phyloP scores from a whole-genome alignment of 768 basidiomycete genomes.

The Collybia sp. region DNA sequence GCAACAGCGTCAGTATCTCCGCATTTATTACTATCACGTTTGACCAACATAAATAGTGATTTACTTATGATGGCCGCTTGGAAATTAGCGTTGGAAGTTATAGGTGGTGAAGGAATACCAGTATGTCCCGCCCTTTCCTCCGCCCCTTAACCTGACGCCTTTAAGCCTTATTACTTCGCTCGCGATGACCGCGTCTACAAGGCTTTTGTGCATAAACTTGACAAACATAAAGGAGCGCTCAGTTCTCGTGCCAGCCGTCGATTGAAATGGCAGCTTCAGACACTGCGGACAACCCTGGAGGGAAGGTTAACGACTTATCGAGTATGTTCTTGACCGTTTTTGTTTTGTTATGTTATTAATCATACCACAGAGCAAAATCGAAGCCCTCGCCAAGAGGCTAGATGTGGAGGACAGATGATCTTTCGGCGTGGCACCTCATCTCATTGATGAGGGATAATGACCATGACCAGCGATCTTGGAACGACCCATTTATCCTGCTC shows the following conservation, averaged over 20 bases:
- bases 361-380: constrained; percentile 52
- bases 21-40: background rate
- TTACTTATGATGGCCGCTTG: constrained; percentile 80
- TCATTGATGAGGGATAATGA: too few species aligned
- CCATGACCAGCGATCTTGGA: too few species aligned
- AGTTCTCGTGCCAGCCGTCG: constrained; percentile 45
- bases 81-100: constrained; percentile 54
- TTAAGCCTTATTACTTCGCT: constrained; percentile 86
- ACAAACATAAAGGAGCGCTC: constrained; percentile 40
- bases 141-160: constrained; percentile 1
- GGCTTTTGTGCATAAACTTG: constrained; percentile 52
- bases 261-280: constrained; percentile 66
- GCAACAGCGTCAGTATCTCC: constrained; percentile 52
- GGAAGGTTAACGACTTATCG: constrained; percentile 63
- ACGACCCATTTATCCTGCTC: constrained; percentile 32
- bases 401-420: constrained; percentile 51
- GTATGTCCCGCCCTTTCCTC: constrained; percentile 34
- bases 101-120: constrained; percentile 67
- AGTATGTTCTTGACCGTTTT: constrained; percentile 31
- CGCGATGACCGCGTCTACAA: constrained; percentile 85
- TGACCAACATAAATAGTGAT: constrained; percentile 37
- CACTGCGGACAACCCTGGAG: constrained; percentile 59
- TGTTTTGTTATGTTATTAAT: background rate
- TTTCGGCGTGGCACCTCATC: too few species aligned
- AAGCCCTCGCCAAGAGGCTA: constrained; percentile 53